These are phyloP conservation scores for Botrytis porri DNA, from an alignment of 2,329 filamentous ascomycete genomes.

Conservation along the genomic window DNA sequence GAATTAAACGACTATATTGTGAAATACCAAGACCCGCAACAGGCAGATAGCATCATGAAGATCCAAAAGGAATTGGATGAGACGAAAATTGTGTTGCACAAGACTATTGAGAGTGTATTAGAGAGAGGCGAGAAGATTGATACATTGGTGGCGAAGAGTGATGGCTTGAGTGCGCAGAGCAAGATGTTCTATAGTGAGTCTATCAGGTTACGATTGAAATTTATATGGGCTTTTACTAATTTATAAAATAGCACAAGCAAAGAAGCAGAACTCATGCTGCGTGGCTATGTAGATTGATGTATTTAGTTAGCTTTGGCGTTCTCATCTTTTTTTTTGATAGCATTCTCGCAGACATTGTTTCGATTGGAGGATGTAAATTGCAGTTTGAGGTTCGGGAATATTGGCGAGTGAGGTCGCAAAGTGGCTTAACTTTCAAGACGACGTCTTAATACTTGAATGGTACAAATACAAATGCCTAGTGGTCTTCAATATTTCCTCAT, in stretches of 20 bases:
- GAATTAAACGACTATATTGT: constrained; percentile 75
- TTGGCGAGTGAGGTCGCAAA: neutral
- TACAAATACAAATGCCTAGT: neutral
- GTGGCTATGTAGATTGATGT: constrained; percentile 56
- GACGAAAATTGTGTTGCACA: constrained; percentile 95
- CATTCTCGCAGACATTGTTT: constrained; percentile 13
- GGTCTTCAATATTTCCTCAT: constrained; percentile 12
- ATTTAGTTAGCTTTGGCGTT: constrained; percentile 24
- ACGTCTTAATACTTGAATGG: constrained; percentile 10
- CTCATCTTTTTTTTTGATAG: constrained; percentile 21
- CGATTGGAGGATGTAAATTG: constrained; percentile 6
- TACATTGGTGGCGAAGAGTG: constrained; percentile 87
- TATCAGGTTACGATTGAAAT: neutral
- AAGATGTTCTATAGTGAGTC: constrained; percentile 92
- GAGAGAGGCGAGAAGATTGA: constrained; percentile 97
- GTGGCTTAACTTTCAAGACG: neutral
- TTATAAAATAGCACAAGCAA: constrained; percentile 54
- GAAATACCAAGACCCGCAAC: constrained; percentile 66
- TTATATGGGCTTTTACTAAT: constrained; percentile 19
- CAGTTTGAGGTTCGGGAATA: constrained; percentile 13
- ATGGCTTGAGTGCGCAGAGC: constrained; percentile 83
- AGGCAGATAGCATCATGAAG: constrained; percentile 90
- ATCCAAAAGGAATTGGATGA: constrained; percentile 97
- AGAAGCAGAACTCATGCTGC: constrained; percentile 80
- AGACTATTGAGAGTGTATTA: constrained; percentile 87